Conservation (phyloP, 352 stramenopile genomes). For the Pythium rhizo-oryzae region DNA sequence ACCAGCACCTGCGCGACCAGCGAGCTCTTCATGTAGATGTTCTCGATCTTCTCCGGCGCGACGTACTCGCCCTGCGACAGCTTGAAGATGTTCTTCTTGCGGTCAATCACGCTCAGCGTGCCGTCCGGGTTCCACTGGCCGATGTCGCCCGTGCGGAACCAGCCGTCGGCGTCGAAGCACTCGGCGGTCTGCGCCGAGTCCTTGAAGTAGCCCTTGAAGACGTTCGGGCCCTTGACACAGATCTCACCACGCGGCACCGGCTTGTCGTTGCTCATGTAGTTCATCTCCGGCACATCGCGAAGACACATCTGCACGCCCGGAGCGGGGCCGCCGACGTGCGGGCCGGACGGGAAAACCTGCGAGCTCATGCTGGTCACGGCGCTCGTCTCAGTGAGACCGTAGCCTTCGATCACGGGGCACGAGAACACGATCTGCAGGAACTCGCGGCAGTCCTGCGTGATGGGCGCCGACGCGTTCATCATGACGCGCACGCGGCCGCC, state of each 20-base stretch:
- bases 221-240: conserved; percentile 81
- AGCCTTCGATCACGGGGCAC: conserved; percentile 92
- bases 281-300: conserved; percentile 96
- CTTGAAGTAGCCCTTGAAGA: conserved; percentile 95
- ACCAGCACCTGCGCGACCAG: conserved; percentile 95
- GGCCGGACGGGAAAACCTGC: conserved; percentile 42
- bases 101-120: too few species aligned
- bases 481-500: conserved; percentile 91
- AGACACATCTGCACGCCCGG: conserved; percentile 91
- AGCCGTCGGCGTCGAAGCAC: conserved; percentile 91
- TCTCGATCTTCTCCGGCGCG: conserved; percentile 96
- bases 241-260: conserved; percentile 80
- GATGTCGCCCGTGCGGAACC: conserved; percentile 97
- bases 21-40: conserved; percentile 88
- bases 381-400: conserved; percentile 93
- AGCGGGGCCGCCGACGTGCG: conserved; percentile 92
- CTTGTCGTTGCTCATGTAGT: conserved; percentile 80
- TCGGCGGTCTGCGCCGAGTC: conserved; percentile 91
- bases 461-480: conserved; percentile 92
- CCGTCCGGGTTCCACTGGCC: too few species aligned
- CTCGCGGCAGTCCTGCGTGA: too few species aligned
- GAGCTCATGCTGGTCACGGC: conserved; percentile 42
- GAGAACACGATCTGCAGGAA: conserved; percentile 93
- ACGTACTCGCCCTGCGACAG: too few species aligned
- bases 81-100: too few species aligned